phyloP scores from a whole-genome alignment of 768 basidiomycete species.

The Leccinum subgranulosum region DNA sequence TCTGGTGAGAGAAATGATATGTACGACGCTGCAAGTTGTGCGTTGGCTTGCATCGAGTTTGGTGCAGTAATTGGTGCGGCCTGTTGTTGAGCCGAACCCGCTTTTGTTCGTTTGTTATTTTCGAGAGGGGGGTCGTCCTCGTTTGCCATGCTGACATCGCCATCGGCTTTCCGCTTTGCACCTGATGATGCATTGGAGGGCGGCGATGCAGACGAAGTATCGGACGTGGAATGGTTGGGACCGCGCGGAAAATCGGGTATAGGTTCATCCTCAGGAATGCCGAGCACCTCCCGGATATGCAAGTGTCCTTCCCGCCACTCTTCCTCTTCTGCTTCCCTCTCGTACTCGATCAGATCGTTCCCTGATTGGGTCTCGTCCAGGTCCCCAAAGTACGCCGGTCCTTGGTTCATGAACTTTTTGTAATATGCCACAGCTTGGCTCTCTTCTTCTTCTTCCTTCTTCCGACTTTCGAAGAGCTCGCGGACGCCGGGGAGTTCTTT shows the following conservation, averaged over 20 bases:
- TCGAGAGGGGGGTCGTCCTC: conserved; percentile 26
- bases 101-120: conserved; percentile 31
- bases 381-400: conserved; percentile 89
- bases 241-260: conserved; percentile 49
- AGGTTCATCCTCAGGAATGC: conserved; percentile 48
- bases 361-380: conserved; percentile 65
- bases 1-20: conserved; percentile 75
- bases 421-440: conserved; percentile 71
- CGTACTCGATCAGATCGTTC: conserved; percentile 65
- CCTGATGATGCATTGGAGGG: conserved; percentile 20
- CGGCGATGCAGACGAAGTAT: conserved; percentile 19
- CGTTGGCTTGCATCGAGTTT: conserved; percentile 32
- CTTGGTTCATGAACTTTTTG: conserved; percentile 86
- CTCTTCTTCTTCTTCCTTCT: conserved; percentile 88
- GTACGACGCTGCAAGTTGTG: conserved; percentile 60
- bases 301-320: conserved; percentile 66
- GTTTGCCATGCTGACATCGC: conserved; percentile 34
- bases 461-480: conserved; percentile 87
- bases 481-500: conserved; percentile 94
- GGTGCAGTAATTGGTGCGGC: background rate
- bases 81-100: conserved; percentile 8
- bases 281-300: conserved; percentile 52
- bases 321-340: conserved; percentile 67
- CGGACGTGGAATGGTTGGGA: conserved; percentile 5
- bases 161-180: conserved; percentile 58